These are phyloP conservation scores for Suillus subaureus DNA, from an alignment of 768 basidiomycete species.

Conservation along the genomic window DNA sequence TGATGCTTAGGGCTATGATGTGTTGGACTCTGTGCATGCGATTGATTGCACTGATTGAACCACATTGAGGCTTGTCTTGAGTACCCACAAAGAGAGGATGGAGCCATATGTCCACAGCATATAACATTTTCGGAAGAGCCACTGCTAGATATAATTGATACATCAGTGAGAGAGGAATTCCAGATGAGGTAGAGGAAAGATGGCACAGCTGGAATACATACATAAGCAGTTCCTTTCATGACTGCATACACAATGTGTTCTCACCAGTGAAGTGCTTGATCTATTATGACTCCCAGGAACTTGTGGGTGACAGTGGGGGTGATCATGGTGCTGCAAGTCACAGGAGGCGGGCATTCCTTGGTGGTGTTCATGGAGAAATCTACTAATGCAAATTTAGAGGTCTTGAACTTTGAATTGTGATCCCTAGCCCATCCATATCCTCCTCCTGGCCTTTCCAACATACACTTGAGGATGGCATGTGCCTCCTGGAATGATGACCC, in stretches of 20 bases:
- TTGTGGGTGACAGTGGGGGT: no score
- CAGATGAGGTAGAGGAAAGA: background rate
- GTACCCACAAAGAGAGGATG: background rate
- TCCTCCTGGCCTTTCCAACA: no score
- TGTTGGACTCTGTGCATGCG: background rate
- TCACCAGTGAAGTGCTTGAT: no score
- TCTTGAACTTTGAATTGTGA: no score
- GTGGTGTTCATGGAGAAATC: no score
- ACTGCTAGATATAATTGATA: constrained; percentile 1
- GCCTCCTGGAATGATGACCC: no score
- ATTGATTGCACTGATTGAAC: background rate
- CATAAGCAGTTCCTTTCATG: background rate
- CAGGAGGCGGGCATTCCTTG: no score
- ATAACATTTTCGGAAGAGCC: constrained; percentile 15
- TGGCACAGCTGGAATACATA: background rate
- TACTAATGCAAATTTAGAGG: no score
- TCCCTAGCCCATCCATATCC: no score
- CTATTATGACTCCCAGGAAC: no score
- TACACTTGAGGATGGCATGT: no score
- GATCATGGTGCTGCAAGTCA: no score
- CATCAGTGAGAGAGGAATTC: background rate
- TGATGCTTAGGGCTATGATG: constrained; percentile 9
- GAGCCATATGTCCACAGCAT: constrained; percentile 15
- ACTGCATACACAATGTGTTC: background rate
- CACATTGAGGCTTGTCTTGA: background rate